A percentile compares a stretch with the other conserved stretches of the same genome.
These are phyloP conservation scores for Penicillium sp. DNA, from an alignment of 2,329 filamentous ascomycete genomes.

Conservation along the genomic window DNA sequence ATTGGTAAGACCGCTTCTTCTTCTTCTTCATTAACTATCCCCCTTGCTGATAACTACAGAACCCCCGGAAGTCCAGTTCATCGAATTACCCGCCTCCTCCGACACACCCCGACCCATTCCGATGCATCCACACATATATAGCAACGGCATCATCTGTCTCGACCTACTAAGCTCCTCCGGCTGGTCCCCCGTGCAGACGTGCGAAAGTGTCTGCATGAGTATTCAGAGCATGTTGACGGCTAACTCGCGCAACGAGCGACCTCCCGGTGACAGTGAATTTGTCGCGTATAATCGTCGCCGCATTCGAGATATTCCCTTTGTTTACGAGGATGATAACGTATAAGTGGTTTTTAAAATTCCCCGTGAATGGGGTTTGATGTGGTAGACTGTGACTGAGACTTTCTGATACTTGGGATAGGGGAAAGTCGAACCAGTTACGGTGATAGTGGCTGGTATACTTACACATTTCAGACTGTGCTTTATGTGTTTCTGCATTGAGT, in stretches of 20 bases:
- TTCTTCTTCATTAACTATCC: not conserved
- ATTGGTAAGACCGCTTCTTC: slow-evolving; percentile 62
- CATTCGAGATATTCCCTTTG: slow-evolving; percentile 84
- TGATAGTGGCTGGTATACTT: not conserved
- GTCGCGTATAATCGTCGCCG: slow-evolving; percentile 72
- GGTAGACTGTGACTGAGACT: not conserved
- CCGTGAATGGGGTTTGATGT: not conserved
- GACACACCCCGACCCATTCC: slow-evolving; percentile 61
- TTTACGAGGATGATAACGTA: slow-evolving; percentile 85
- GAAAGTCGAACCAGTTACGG: not conserved
- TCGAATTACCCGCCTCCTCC: slow-evolving; percentile 50
- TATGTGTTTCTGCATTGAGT: slow-evolving; percentile 8
- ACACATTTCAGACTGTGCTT: not conserved
- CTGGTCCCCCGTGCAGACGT: slow-evolving; percentile 95
- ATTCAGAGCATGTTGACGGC: slow-evolving; percentile 97
- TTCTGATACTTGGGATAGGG: too few species aligned
- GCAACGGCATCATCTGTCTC: slow-evolving; percentile 96
- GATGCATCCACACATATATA: slow-evolving; percentile 96
- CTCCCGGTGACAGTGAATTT: slow-evolving; percentile 85
- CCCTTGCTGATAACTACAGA: slow-evolving; percentile 51
- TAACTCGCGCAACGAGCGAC: slow-evolving; percentile 85
- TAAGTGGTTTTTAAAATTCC: slow-evolving; percentile 30
- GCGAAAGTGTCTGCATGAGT: slow-evolving; percentile 95
- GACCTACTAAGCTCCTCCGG: slow-evolving; percentile 83
- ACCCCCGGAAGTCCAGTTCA: slow-evolving; percentile 90